Percentiles rank a stretch among this genome's conserved stretches.
Conservation (phyloP, 306 rosid species). For the Lathyrus sativus region DNA sequence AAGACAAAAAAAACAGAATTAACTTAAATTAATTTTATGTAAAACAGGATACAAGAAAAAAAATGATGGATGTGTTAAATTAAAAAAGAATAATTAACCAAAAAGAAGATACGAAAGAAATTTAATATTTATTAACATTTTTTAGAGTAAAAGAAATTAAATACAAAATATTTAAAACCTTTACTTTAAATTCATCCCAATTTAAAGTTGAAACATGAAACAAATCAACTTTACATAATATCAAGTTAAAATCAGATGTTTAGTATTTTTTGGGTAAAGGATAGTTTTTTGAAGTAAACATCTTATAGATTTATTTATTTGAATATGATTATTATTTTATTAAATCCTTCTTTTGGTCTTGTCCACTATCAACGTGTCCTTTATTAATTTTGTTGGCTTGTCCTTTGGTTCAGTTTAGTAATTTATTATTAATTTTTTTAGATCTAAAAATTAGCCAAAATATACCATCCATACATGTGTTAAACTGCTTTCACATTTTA, state of each 20-base stretch:
- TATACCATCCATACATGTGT: conserved; percentile 33
- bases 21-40: too few relatives aligned
- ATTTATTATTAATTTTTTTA: not conserved
- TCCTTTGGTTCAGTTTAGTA: not conserved
- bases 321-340: not conserved
- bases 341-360: not conserved
- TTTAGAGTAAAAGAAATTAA: too few relatives aligned
- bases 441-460: not conserved
- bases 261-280: too few relatives aligned
- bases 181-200: not conserved
- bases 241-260: not conserved
- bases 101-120: too few relatives aligned
- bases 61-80: too few relatives aligned
- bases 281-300: not conserved
- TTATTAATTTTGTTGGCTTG: conserved; percentile 1
- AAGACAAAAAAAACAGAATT: too few relatives aligned
- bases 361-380: conserved; percentile 26
- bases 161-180: not conserved
- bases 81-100: too few relatives aligned
- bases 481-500: conserved; percentile 23
- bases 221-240: not conserved
- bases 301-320: conserved; percentile 7
- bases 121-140: too few relatives aligned
- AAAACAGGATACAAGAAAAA: too few relatives aligned
- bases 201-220: not conserved